These are phyloP conservation scores for Rhizopogon roseolus DNA, from an alignment of 768 basidiomycete genomes.

Conservation along the genomic window DNA sequence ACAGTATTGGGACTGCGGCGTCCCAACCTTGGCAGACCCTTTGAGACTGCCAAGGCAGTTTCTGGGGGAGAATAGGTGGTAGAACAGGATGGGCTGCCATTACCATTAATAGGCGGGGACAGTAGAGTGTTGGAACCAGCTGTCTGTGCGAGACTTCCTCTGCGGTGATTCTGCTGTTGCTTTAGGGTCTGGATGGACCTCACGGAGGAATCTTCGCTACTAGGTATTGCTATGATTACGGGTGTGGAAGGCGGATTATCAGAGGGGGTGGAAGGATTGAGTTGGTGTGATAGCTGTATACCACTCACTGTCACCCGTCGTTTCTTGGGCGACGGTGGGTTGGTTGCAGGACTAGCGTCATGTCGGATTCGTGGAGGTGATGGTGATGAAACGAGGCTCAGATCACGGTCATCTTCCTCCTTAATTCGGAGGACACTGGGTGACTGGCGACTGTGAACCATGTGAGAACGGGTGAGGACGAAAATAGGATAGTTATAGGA, in stretches of 20 bases:
- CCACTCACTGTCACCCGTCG: conserved; percentile 72
- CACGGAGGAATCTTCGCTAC: conserved; percentile 54
- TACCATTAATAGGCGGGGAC: conserved; percentile 22
- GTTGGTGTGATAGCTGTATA: conserved; percentile 31
- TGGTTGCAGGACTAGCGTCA: conserved; percentile 29
- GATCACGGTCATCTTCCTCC: conserved; percentile 56
- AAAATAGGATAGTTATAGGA: conserved; percentile 11
- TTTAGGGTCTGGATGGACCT: conserved; percentile 60
- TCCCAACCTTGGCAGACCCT: conserved; percentile 20
- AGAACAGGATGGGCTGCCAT: conserved; percentile 16
- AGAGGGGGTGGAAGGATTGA: conserved; percentile 47
- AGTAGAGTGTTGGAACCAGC: conserved; percentile 14
- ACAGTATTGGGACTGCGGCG: conserved; percentile 36
- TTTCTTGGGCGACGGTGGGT: conserved; percentile 47
- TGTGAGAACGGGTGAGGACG: conserved; percentile 13
- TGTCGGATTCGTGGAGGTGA: conserved; percentile 16
- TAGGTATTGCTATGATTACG: conserved; percentile 56
- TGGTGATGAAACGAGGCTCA: conserved; percentile 31
- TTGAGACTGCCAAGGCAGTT: conserved; percentile 24
- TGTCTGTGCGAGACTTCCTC: conserved; percentile 48
- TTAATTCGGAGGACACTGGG: conserved; percentile 52
- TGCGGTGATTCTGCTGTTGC: conserved; percentile 69
- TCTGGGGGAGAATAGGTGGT: conserved; percentile 19
- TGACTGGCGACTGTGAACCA: conserved; percentile 34
- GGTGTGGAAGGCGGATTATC: conserved; percentile 54